Conservation (phyloP, 192 early-diverging fungal genomes). For the Chytriomyces hyalinus region DNA sequence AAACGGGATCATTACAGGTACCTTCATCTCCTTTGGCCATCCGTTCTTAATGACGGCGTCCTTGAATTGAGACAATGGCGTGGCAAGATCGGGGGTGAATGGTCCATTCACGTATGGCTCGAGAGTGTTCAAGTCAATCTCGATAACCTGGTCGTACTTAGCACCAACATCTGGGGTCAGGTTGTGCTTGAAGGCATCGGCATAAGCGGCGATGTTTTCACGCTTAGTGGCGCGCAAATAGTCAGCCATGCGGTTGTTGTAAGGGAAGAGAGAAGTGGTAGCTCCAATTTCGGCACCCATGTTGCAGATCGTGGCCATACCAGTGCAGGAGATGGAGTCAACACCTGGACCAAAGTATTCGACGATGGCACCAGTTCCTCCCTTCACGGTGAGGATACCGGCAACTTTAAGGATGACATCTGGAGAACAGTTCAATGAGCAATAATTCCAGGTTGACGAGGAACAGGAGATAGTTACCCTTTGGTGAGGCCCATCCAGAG, state of each 20-base stretch:
- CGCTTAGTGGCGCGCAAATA: slow-evolving; percentile 90
- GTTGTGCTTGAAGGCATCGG: slow-evolving; percentile 69
- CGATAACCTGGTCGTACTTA: slow-evolving; percentile 89
- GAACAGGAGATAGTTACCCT: slow-evolving; percentile 77
- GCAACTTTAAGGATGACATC: slow-evolving; percentile 98
- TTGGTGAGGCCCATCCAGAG: slow-evolving; percentile 90
- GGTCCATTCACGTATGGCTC: slow-evolving; percentile 98
- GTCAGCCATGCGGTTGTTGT: slow-evolving; percentile 87
- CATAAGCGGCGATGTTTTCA: slow-evolving; percentile 70
- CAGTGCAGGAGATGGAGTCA: slow-evolving; percentile 92
- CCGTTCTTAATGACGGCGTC: slow-evolving; percentile 81
- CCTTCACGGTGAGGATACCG: slow-evolving; percentile 96
- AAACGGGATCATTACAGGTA: neutral
- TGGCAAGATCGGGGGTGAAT: slow-evolving; percentile 87
- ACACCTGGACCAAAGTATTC: slow-evolving; percentile 98
- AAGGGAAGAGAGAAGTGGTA: slow-evolving; percentile 96
- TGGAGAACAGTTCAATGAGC: slow-evolving; percentile 9
- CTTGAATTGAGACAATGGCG: slow-evolving; percentile 91
- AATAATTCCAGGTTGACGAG: neutral
- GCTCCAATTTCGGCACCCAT: slow-evolving; percentile 99
- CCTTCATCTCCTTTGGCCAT: slow-evolving; percentile 87
- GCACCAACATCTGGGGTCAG: slow-evolving; percentile 75
- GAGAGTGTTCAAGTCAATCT: slow-evolving; percentile 89
- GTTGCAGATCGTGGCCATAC: slow-evolving; percentile 99
- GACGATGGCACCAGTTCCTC: slow-evolving; percentile 95